Conservation (phyloP, 192 early-diverging fungal species). For the Ambispora gerdemannii region DNA sequence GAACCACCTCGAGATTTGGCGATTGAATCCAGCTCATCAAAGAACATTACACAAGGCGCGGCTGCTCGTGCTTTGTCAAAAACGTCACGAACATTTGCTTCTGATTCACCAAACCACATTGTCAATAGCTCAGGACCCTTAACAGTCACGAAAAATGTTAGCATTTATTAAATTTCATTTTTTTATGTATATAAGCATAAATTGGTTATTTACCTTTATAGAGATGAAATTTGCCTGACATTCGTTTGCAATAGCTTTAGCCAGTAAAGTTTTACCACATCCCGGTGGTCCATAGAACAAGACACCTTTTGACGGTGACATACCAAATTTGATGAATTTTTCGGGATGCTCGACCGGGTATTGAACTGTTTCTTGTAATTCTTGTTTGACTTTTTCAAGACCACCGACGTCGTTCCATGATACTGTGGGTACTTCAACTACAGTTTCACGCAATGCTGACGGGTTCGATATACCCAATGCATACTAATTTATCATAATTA, state of each 20-base stretch:
- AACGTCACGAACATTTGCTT: constrained; percentile 98
- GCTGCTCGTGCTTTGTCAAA: constrained; percentile 99
- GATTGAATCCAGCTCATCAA: constrained; percentile 98
- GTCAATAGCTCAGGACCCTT: constrained; percentile 95
- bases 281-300: constrained; percentile 99
- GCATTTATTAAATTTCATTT: no score
- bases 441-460: constrained; percentile 96
- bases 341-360: constrained; percentile 99
- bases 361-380: constrained; percentile 97
- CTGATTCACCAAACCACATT: constrained; percentile 99
- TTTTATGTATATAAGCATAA: no score
- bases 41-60: constrained; percentile 99
- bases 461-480: constrained; percentile 93
- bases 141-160: no score
- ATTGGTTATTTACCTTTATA: constrained; percentile 75
- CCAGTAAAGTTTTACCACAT: constrained; percentile 96
- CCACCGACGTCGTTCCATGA: constrained; percentile 98
- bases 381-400: constrained; percentile 95
- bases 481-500: constrained; percentile 45
- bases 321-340: constrained; percentile 99
- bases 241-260: constrained; percentile 99
- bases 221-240: constrained; percentile 99
- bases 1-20: constrained; percentile 88
- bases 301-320: constrained; percentile 94
- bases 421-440: constrained; percentile 93